Base-by-base conservation (phyloP, 495 filamentous ascomycete species). In the Trichoderma gamsii region DNA sequence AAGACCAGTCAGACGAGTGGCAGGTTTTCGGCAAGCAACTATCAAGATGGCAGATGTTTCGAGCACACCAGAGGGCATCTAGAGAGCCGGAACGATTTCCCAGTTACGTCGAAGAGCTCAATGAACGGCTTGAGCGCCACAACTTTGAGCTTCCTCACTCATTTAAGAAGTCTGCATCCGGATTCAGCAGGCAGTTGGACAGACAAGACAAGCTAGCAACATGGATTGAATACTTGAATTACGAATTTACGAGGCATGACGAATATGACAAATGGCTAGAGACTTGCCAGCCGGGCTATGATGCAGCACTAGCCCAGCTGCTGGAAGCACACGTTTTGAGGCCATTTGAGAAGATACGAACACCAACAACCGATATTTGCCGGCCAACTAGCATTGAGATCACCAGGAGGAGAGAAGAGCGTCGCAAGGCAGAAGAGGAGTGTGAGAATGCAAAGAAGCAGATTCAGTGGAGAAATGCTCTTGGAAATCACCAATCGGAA, bases 151-250 rank as follows among this genome's bases (percentile, higher is more conserved):
- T 61, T 11, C 56, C 56, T 11, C 2, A 12, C 16, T 18, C 16
- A 6, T 61, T 29, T 18, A 7, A 15, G 2, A 61, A 16, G 4
- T 4, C 56, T 0, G 9, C 8, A 18, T 15, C 16, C 27, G 68
- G 49, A 11, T 71, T 75, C 64, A 68, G n/a, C 12, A 68, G 68
- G 23, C 67, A 76, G 65, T 63, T 67, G 8, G 35, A 70, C 27
- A 68, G 68, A 32, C 72, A 76, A 52, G 70, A 75, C 59, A 71
- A 73, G 68, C 25, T 76, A 29, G 71, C 72, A n/a, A 76, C 72
- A 12, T 76, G 74, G 73, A 71, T 76, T 65, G 74, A 76, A 66
- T 75, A 75, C 51, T 66, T 75, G 38, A 65, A 64, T 27, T 76
- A 68, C 41, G 66, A 65, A 46, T 75, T 67, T 65, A 46, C 52